Base-by-base conservation (phyloP, 176 grass and related monocot species). In the Hsuehochloa calcarea region DNA sequence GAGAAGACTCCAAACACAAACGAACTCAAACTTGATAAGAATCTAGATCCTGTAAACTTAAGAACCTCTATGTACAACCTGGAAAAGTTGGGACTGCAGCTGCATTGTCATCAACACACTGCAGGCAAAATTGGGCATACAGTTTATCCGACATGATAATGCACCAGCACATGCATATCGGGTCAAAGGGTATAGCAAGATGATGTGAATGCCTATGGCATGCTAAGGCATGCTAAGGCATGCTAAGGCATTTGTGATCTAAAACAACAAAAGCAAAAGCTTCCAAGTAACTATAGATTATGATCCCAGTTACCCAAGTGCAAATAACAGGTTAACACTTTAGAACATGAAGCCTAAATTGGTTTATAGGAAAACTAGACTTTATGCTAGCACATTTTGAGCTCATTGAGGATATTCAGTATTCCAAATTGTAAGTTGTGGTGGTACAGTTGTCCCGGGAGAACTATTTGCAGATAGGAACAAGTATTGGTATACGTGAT, bases 1-100 rank as follows among this genome's bases (percentile, higher is more conserved):
- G 38, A 87, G 59, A 68, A 29, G 39, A 15, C 49, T 46, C 68
- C 74, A 73, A 56, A 88, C 59, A 73, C 39, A 65, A 35, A 74
- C 22, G 29, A 66, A 72, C 38, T 39, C 46, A 69, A 34, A 19
- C n/a, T 22, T 44, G 15, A n/a, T 77, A 85, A 58, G 31, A 70
- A 40, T 41, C 41, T 82, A 56, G 15, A 35, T 55, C 50, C 9
- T n/a, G 80, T n/a, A 17, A 45, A 35, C 10, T 67, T 70, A 45
- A 35, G 7, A 68, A 20, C 26, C 45, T 60, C 11, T 72, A 27
- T 3, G 40, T 3, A 60, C 10, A 82, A 47, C 25, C 23, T 46
- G 25, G 3, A 46, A 46, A 46, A 14, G 25, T 46, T 62, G 80
- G 52, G 52, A 46, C 2, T 50, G 27, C 45, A 46, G 8, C 25